Conservation (phyloP, 2,329 filamentous ascomycete species). For the Zymoseptoria ardabiliae region DNA sequence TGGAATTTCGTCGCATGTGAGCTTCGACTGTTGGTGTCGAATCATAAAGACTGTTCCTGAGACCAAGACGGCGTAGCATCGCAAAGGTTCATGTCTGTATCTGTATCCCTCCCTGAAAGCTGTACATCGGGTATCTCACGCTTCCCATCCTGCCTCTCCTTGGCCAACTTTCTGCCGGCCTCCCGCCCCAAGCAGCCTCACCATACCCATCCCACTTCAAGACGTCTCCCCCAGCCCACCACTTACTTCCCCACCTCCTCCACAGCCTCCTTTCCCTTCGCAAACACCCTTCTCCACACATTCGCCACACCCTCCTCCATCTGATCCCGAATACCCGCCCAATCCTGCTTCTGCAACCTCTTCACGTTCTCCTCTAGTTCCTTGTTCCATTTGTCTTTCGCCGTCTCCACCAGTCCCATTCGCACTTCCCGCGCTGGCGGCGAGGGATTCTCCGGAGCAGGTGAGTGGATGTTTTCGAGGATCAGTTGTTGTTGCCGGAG, state of each 20-base stretch:
- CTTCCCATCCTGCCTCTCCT: not conserved
- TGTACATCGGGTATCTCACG: not conserved
- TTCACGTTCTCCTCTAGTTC: conserved; percentile 38
- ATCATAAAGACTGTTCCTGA: too few relatives aligned
- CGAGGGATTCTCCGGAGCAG: conserved; percentile 33
- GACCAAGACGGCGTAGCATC: too few relatives aligned
- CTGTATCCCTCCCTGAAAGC: not conserved
- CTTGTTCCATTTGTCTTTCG: conserved; percentile 45
- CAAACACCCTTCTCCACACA: conserved; percentile 28
- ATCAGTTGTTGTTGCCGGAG: conserved; percentile 41
- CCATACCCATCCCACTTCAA: too few relatives aligned
- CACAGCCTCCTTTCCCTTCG: conserved; percentile 14
- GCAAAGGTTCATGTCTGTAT: not conserved
- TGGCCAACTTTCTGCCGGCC: too few relatives aligned
- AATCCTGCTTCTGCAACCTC: conserved; percentile 40
- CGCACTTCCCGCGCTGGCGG: conserved; percentile 33
- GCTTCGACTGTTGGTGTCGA: too few relatives aligned
- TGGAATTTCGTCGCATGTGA: too few relatives aligned
- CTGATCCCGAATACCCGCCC: conserved; percentile 31
- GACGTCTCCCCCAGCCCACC: too few relatives aligned
- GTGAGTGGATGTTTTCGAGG: conserved; percentile 39
- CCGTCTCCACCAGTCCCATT: conserved; percentile 38
- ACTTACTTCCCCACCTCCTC: conserved; percentile 4
- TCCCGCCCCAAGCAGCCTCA: too few relatives aligned
- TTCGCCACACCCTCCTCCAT: conserved; percentile 35